A percentile compares a stretch with the other conserved stretches of the same genome.
Evolutionary conservation across 257 asterid species (phyloP).

Genomic region (Cynanchum wilfordii): DNA sequence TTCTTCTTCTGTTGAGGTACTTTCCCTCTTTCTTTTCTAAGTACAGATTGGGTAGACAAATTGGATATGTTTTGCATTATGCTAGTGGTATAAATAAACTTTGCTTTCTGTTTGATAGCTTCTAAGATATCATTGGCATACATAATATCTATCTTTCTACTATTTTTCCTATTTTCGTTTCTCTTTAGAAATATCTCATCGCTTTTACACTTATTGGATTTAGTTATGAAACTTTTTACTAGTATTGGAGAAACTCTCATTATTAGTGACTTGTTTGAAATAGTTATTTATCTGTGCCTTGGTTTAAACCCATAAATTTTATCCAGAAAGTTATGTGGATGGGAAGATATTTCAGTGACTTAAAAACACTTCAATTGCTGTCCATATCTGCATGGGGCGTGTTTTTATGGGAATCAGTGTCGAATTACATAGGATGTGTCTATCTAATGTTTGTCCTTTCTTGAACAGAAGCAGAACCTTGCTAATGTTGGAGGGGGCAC

Average conservation of each 20-base stretch:
- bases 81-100: not conserved
- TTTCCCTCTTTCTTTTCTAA: constrained; percentile 16
- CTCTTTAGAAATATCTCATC: not conserved
- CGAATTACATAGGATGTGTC: not conserved
- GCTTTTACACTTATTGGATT: not conserved
- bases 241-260: not conserved
- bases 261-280: not conserved
- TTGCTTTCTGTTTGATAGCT: not conserved
- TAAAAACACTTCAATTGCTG: not conserved
- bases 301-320: no score
- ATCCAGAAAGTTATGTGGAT: not conserved
- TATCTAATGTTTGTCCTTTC: not conserved
- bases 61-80: not conserved
- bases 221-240: not conserved
- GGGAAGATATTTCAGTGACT: not conserved
- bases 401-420: not conserved
- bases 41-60: constrained; percentile 5
- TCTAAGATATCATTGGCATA: not conserved
- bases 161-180: not conserved
- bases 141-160: not conserved
- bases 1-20: constrained; percentile 72
- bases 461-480: constrained; percentile 63
- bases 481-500: constrained; percentile 35
- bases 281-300: not conserved
- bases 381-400: not conserved